Evolutionary conservation across 2,329 filamentous ascomycete species (phyloP).

Genomic region (Aurifilum marmelostoma): DNA sequence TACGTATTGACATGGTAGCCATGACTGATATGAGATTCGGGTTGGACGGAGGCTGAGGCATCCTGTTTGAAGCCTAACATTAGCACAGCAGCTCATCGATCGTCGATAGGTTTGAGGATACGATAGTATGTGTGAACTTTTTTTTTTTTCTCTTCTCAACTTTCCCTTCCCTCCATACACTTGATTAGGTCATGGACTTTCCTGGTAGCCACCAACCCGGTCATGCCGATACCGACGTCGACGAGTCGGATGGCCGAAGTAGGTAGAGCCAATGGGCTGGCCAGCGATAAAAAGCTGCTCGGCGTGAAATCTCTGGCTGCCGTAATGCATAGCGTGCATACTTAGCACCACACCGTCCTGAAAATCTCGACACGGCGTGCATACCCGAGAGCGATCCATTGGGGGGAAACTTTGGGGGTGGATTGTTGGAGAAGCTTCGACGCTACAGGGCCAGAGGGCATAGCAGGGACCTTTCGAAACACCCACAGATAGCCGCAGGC

Average conservation of each 20-base stretch:
- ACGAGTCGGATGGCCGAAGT: conserved; percentile 19
- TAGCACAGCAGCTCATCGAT: not conserved
- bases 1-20: conserved; percentile 2
- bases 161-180: not conserved
- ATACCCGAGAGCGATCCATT: conserved; percentile 2
- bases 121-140: no score
- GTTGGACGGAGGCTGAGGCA: conserved; percentile 1
- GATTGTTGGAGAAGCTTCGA: conserved; percentile 6
- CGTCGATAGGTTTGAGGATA: not conserved
- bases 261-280: conserved; percentile 7
- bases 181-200: not conserved
- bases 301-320: not conserved
- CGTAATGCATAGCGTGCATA: conserved; percentile 2
- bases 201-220: conserved; percentile 5
- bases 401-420: not conserved
- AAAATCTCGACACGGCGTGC: conserved; percentile 3
- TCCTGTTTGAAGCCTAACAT: conserved; percentile 4
- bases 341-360: conserved; percentile 1
- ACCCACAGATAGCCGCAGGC: not conserved
- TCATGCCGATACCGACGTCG: conserved; percentile 21
- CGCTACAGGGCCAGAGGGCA: not conserved
- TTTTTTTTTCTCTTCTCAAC: not conserved
- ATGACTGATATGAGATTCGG: not conserved
- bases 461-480: not conserved
- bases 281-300: conserved; percentile 17